Evolutionary conservation across 225 moss, liverwort and hornwort species (phyloP).

Genomic region (Pseudisothecium myosuroides): DNA sequence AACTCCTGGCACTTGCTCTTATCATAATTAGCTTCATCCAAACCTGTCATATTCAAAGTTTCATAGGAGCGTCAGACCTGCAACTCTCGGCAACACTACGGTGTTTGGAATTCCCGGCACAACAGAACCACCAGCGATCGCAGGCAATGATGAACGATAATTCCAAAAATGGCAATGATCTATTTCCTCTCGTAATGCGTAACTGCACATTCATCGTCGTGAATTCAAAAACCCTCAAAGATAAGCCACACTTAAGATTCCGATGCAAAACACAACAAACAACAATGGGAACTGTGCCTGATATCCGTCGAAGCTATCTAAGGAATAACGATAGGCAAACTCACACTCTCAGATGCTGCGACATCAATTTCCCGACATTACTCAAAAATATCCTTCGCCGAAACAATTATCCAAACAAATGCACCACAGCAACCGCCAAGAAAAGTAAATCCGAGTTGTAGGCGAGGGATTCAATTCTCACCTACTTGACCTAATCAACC

Average conservation of each 20-base stretch:
- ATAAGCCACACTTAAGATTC: neutral
- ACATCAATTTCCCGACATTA: neutral
- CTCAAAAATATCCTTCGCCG: neutral
- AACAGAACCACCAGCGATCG: neutral
- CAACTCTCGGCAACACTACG: neutral
- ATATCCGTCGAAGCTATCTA: neutral
- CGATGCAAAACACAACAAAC: neutral
- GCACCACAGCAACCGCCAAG: neutral
- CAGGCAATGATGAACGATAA: neutral
- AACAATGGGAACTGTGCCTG: neutral
- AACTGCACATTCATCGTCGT: neutral
- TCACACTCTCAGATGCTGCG: neutral
- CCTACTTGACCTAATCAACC: conserved; percentile 2
- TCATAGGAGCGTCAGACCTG: neutral
- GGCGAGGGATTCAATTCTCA: neutral
- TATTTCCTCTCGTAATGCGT: neutral
- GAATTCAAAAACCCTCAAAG: neutral
- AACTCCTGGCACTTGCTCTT: conserved; percentile 95
- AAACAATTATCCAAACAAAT: neutral
- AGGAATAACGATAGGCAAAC: neutral
- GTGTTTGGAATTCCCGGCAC: neutral
- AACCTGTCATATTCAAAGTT: conserved; percentile 33
- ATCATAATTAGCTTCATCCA: conserved; percentile 79
- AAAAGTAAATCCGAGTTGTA: neutral
- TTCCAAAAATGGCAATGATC: neutral